Conservation (phyloP, 129 eudicot genomes). For the Helianthus tuberosus region DNA sequence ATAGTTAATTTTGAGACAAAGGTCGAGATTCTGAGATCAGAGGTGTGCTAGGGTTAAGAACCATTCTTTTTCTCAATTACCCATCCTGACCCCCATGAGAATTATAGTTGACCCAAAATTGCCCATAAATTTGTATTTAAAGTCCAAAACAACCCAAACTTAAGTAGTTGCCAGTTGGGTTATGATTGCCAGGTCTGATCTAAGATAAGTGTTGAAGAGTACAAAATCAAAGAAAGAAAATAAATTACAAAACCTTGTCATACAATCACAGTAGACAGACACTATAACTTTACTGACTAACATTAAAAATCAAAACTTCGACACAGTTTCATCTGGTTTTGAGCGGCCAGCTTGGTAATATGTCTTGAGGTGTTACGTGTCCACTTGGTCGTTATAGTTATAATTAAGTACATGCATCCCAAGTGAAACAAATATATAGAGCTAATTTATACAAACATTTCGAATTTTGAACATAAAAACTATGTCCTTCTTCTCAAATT, state of each 20-base stretch:
- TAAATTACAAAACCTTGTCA: not conserved
- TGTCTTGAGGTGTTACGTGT: not conserved
- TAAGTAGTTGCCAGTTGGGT: no score
- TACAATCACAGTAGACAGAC: not conserved
- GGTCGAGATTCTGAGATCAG: no score
- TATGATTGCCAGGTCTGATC: not conserved
- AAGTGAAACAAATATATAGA: not conserved
- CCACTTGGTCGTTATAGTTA: not conserved
- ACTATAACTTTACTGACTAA: not conserved
- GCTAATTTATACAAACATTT: not conserved
- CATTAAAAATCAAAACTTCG: not conserved
- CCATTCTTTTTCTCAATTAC: no score
- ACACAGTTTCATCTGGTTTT: not conserved
- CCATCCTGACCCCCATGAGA: no score
- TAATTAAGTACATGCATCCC: not conserved
- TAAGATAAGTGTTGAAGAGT: not conserved
- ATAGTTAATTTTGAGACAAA: no score
- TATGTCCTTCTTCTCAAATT: not conserved
- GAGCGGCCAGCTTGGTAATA: not conserved
- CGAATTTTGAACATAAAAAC: not conserved
- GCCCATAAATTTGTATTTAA: no score
- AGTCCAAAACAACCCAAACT: no score
- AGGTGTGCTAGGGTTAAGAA: no score
- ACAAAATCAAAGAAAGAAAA: not conserved
- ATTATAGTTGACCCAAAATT: no score